These are phyloP conservation scores for Silene noctiflora DNA, from an alignment of 179 eudicot species.

Conservation along the genomic window DNA sequence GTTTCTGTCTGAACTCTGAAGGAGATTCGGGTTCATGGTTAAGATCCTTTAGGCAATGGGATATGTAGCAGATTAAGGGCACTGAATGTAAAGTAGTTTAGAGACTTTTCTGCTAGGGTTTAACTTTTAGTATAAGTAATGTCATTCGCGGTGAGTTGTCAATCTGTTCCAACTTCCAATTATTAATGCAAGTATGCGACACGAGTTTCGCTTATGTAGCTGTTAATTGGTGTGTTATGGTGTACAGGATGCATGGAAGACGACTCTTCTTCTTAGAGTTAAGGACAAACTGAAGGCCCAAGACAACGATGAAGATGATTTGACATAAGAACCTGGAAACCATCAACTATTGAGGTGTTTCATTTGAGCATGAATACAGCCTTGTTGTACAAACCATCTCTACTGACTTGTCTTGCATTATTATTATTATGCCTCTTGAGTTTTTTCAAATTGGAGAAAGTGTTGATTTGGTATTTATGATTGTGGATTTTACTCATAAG, in stretches of 20 bases:
- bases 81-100: too few relatives aligned
- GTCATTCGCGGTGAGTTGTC: not conserved
- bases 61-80: too few relatives aligned
- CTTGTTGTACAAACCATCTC: conserved; percentile 28
- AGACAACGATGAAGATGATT: conserved; percentile 85
- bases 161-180: not conserved
- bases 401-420: not conserved
- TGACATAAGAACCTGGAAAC: conserved; percentile 42
- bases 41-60: too few relatives aligned
- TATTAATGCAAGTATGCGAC: not conserved
- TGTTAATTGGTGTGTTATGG: not conserved
- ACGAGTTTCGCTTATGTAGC: not conserved
- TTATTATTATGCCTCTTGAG: conserved; percentile 1
- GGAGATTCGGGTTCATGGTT: too few relatives aligned
- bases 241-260: conserved; percentile 82
- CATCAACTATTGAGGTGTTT: conserved; percentile 17
- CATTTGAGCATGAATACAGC: conserved; percentile 15
- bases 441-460: conserved; percentile 14
- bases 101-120: too few relatives aligned
- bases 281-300: conserved; percentile 81
- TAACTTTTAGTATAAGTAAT: not conserved
- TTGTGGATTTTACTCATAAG: conserved; percentile 8
- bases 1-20: too few relatives aligned
- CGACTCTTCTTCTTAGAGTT: conserved; percentile 87
- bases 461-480: conserved; percentile 17